Conservation (phyloP, 1,284 basidiomycete species). For the Malassezia vespertilionis region DNA sequence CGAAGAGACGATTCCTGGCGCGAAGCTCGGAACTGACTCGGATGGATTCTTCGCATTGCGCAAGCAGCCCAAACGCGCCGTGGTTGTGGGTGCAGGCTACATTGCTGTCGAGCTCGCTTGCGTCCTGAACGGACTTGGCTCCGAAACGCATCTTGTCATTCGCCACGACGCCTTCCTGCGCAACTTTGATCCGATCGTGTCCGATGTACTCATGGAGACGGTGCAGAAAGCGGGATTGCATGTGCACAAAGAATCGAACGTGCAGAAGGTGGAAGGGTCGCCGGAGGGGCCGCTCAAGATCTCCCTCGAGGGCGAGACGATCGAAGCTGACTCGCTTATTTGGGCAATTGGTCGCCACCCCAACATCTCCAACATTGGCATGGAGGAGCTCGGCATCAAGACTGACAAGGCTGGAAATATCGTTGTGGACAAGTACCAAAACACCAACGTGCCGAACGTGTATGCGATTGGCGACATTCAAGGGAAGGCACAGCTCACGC, state of each 20-base stretch:
- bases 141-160: slow-evolving; percentile 84
- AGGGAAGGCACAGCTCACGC: slow-evolving; percentile 83
- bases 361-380: slow-evolving; percentile 65
- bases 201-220: slow-evolving; percentile 79
- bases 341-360: slow-evolving; percentile 91
- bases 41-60: slow-evolving; percentile 93
- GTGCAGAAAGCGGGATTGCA: slow-evolving; percentile 84
- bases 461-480: slow-evolving; percentile 82
- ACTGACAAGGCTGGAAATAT: slow-evolving; percentile 68
- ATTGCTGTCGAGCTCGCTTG: slow-evolving; percentile 70
- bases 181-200: slow-evolving; percentile 78
- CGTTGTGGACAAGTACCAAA: slow-evolving; percentile 78
- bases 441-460: slow-evolving; percentile 59
- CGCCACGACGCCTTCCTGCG: slow-evolving; percentile 79
- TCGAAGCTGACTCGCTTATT: slow-evolving; percentile 76
- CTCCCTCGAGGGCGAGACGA: slow-evolving; percentile 54
- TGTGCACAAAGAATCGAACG: slow-evolving; percentile 67
- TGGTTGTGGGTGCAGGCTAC: slow-evolving; percentile 89
- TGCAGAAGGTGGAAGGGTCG: slow-evolving; percentile 61
- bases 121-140: slow-evolving; percentile 42
- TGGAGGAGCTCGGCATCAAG: slow-evolving; percentile 68
- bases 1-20: slow-evolving; percentile 74
- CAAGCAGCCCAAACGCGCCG: slow-evolving; percentile 81
- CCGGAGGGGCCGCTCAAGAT: slow-evolving; percentile 38
- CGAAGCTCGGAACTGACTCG: slow-evolving; percentile 75